These are phyloP conservation scores for Peniophora sp. DNA, from an alignment of 1,284 basidiomycete species.

Conservation along the genomic window DNA sequence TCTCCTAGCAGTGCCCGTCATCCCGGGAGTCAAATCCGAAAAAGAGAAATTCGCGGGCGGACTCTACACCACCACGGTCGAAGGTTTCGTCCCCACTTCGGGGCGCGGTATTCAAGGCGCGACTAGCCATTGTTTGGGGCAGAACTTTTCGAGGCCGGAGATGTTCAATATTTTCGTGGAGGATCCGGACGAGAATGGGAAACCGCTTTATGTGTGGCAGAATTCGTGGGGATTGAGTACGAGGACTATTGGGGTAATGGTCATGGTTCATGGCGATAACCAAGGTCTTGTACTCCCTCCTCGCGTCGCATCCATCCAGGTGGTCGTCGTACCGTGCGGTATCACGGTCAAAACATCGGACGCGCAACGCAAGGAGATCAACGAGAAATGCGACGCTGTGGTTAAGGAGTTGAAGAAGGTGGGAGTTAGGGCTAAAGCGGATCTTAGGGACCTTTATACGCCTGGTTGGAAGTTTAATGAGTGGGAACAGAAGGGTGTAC, in stretches of 20 bases:
- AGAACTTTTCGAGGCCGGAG: conserved; percentile 92
- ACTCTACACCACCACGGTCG: conserved; percentile 96
- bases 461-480: conserved; percentile 99
- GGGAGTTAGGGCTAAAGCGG: conserved; percentile 83
- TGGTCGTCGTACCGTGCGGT: conserved; percentile 89
- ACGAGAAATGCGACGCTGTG: conserved; percentile 71
- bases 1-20: conserved; percentile 93
- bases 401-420: conserved; percentile 63
- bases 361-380: conserved; percentile 66
- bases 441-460: conserved; percentile 92
- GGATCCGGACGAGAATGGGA: conserved; percentile 76
- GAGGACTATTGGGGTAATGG: conserved; percentile 97
- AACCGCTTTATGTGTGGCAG: conserved; percentile 88
- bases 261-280: conserved; percentile 99
- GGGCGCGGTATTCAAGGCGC: conserved; percentile 97
- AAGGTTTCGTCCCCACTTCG: conserved; percentile 96
- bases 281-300: conserved; percentile 95
- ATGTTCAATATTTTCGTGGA: conserved; percentile 99
- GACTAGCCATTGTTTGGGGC: conserved; percentile 97
- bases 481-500: conserved; percentile 99
- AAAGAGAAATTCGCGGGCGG: conserved; percentile 99
- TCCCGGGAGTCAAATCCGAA: conserved; percentile 95
- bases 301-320: conserved; percentile 89
- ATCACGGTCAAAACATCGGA: conserved; percentile 79
- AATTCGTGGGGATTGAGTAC: conserved; percentile 99